These are phyloP conservation scores for Kwoniella dejecticola DNA, from an alignment of 768 basidiomycete genomes.

Conservation along the genomic window DNA sequence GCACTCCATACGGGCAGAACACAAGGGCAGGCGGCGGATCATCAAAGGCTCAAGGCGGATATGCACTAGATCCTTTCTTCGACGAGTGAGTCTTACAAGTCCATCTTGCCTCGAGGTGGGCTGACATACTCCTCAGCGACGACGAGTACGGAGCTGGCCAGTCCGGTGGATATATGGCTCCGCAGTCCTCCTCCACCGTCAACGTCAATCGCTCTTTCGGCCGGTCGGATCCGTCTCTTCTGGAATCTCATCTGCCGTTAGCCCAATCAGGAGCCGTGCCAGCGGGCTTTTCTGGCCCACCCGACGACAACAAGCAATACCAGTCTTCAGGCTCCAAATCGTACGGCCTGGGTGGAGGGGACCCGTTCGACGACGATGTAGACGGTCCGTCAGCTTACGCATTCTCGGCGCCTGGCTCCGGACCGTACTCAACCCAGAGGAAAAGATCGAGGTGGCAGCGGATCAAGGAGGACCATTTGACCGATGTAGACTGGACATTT, in stretches of 20 bases:
- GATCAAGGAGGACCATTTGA: conserved; percentile 44
- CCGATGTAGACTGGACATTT: conserved; percentile 52
- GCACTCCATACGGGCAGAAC: conserved; percentile 7
- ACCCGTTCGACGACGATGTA: conserved; percentile 47
- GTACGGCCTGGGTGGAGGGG: conserved; percentile 29
- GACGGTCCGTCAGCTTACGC: conserved; percentile 37
- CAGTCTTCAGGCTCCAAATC: conserved; percentile 30
- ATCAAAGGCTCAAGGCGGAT: conserved; percentile 36
- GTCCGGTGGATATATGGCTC: conserved; percentile 41
- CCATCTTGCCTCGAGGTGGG: not conserved
- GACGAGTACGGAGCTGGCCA: conserved; percentile 47
- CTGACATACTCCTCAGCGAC: conserved; percentile 42
- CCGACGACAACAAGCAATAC: conserved; percentile 27
- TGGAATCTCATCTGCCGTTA: conserved; percentile 45
- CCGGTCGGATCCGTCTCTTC: conserved; percentile 27
- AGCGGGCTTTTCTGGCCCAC: conserved; percentile 41
- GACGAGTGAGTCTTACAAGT: conserved; percentile 45
- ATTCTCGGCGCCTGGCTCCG: conserved; percentile 35
- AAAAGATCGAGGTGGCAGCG: conserved; percentile 31
- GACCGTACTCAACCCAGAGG: conserved; percentile 34
- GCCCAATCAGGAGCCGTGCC: conserved; percentile 47
- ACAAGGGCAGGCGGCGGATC: not conserved
- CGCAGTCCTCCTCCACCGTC: conserved; percentile 42
- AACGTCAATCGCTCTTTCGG: conserved; percentile 32
- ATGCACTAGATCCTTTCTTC: conserved; percentile 53